These are phyloP conservation scores for Boletus edulis DNA, from an alignment of 768 basidiomycete species.

Conservation along the genomic window DNA sequence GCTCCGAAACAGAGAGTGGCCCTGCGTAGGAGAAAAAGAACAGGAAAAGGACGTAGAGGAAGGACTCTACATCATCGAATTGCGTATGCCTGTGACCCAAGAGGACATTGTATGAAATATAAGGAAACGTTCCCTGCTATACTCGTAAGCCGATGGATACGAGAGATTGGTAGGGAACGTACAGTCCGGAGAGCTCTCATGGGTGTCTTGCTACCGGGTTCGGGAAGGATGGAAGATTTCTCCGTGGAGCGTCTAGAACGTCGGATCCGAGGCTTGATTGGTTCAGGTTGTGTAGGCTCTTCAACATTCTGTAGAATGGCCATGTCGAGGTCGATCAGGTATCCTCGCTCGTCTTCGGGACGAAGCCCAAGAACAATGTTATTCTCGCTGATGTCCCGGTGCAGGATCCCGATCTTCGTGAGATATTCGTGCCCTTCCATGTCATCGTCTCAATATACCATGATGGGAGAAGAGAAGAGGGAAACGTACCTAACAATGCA, in stretches of 20 bases:
- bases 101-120: not conserved
- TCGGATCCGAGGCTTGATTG: too few species aligned
- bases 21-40: constrained; percentile 4
- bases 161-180: too few species aligned
- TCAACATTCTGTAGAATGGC: constrained; percentile 1
- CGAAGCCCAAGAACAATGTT: not conserved
- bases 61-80: not conserved
- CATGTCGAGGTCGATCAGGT: constrained; percentile 32
- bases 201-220: too few species aligned
- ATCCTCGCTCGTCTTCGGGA: constrained; percentile 15
- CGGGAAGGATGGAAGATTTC: not conserved
- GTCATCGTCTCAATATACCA: not conserved
- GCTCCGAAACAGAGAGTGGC: not conserved
- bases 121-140: not conserved
- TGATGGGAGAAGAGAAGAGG: not conserved
- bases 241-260: not conserved
- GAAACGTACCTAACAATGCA: not conserved
- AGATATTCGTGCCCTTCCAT: not conserved
- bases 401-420: not conserved
- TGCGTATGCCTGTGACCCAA: not conserved
- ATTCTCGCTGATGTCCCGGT: not conserved
- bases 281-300: not conserved
- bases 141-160: too few species aligned
- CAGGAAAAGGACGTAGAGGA: not conserved
- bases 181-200: too few species aligned